Conservation (phyloP, 116 monocot genomes). For the Cymodocea nodosa region DNA sequence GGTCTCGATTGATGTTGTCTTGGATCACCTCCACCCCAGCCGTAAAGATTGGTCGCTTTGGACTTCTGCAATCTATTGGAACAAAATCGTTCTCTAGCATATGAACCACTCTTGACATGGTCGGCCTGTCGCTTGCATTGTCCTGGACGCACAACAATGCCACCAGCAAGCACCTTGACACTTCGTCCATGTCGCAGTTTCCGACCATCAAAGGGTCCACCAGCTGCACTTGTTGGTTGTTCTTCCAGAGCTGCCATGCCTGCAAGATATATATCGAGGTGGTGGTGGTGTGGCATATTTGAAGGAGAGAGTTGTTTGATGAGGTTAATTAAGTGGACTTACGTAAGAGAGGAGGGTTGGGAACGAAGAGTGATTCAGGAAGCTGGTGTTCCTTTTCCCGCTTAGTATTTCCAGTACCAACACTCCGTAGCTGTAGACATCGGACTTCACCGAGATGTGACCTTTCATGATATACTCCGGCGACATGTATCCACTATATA, state of each 20-base stretch:
- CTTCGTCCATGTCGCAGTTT: neutral
- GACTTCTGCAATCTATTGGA: too few relatives aligned
- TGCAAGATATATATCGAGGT: neutral
- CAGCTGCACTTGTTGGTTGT: neutral
- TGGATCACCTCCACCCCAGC: too few relatives aligned
- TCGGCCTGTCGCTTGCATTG: too few relatives aligned
- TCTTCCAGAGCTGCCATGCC: conserved; percentile 13
- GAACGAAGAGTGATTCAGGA: neutral
- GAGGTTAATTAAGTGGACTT: neutral
- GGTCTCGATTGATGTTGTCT: too few relatives aligned
- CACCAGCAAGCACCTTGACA: conserved; percentile 17
- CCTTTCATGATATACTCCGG: conserved; percentile 3
- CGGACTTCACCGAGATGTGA: neutral
- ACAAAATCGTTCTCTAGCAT: too few relatives aligned
- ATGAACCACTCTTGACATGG: too few relatives aligned
- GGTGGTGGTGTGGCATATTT: too few relatives aligned
- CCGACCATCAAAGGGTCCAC: conserved; percentile 4
- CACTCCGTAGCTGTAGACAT: conserved; percentile 2
- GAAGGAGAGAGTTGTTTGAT: neutral
- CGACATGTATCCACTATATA: conserved; percentile 5
- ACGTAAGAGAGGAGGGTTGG: neutral
- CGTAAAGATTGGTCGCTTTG: too few relatives aligned
- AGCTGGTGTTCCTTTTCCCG: neutral
- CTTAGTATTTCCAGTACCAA: conserved; percentile 1
- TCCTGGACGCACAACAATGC: neutral